Base-by-base conservation (phyloP, 495 filamentous ascomycete genomes). In the Daldinia childiae region DNA sequence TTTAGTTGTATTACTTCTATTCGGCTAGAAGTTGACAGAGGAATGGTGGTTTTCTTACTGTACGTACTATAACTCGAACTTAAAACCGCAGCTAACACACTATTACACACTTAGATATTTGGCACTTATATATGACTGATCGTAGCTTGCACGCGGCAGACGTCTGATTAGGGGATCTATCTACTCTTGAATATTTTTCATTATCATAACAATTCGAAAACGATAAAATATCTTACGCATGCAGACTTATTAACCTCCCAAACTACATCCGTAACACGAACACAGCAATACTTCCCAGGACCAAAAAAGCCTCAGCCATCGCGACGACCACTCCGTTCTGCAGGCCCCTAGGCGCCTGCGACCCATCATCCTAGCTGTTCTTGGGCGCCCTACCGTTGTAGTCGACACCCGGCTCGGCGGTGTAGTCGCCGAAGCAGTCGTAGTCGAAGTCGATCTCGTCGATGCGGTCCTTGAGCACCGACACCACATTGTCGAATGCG, bases 381-480 rank as follows among this genome's bases (percentile, higher is more conserved):
- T 48, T 48, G 11, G 76, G 76, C 9, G 76, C 76, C 6, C 76
- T 39, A 39, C 76, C 76, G 39, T 78, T 78, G 61, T 78, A 78
- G 19, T 78, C 62, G n/a, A 74, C 62, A 39, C 76, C 76, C 9
- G 67, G 11, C 36, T 72, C 66, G 19, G 74, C 71, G 0, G 52
- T 62, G 66, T 74, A 78, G 58, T 78, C 51, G n/a, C 24, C 76
- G 66, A 78, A 78, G 60, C 76, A 78, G 73, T 78, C 76, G 52
- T 76, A 74, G 43, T 78, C 66, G 51, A 72, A 78, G 73, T 78
- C 74, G 45, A 78, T 78, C 58, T 78, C 76, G 27, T 72, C 64
- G 32, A 76, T 76, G 34, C 76, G 62, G 51, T 78, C 58, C 67
- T 71, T 38, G 41, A 78, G 72, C 6, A 75, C 69, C 11, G 72